A percentile compares a stretch with the other conserved stretches of the same genome.
phyloP scores from a whole-genome alignment of 192 early-diverging fungal genomes.

The Backusella parvicylindrica region DNA sequence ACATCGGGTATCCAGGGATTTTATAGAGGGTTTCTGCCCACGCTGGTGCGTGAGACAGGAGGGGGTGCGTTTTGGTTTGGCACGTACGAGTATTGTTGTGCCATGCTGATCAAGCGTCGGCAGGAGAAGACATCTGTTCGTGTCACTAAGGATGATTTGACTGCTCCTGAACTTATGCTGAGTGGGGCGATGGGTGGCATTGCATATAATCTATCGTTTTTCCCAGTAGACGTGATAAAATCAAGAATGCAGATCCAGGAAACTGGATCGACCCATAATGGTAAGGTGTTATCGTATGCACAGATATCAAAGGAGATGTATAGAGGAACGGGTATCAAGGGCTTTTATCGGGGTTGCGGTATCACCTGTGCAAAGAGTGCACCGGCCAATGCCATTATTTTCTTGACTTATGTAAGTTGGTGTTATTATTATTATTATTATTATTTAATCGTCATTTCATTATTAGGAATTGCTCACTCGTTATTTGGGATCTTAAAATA shows the following conservation, averaged over 20 bases:
- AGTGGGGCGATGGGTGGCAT: slow-evolving; percentile 92
- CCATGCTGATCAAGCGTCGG: slow-evolving; percentile 40
- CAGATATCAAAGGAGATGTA: slow-evolving; percentile 70
- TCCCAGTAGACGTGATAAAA: slow-evolving; percentile 95
- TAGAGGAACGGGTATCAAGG: slow-evolving; percentile 68
- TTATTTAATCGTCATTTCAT: background rate
- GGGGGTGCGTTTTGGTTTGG: slow-evolving; percentile 99
- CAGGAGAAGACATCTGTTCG: slow-evolving; percentile 11
- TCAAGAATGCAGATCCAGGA: slow-evolving; percentile 80
- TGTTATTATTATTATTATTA: background rate
- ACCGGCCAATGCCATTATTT: slow-evolving; percentile 94
- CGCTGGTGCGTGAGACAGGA: slow-evolving; percentile 82
- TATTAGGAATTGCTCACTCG: slow-evolving; percentile 30
- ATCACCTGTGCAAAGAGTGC: slow-evolving; percentile 87
- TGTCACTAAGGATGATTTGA: slow-evolving; percentile 67
- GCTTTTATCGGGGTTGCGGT: slow-evolving; percentile 91
- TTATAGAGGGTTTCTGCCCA: slow-evolving; percentile 78
- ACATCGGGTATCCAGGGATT: slow-evolving; percentile 57
- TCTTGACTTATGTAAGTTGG: slow-evolving; percentile 87
- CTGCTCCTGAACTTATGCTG: slow-evolving; percentile 68
- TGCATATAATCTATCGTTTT: slow-evolving; percentile 81
- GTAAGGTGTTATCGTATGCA: slow-evolving; percentile 48
- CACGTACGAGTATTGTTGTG: slow-evolving; percentile 79
- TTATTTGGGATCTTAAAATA: slow-evolving; percentile 21
- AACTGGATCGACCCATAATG: slow-evolving; percentile 39